Base-by-base conservation (phyloP, 805 yeast species). In the Hanseniaspora valbyensis region DNA sequence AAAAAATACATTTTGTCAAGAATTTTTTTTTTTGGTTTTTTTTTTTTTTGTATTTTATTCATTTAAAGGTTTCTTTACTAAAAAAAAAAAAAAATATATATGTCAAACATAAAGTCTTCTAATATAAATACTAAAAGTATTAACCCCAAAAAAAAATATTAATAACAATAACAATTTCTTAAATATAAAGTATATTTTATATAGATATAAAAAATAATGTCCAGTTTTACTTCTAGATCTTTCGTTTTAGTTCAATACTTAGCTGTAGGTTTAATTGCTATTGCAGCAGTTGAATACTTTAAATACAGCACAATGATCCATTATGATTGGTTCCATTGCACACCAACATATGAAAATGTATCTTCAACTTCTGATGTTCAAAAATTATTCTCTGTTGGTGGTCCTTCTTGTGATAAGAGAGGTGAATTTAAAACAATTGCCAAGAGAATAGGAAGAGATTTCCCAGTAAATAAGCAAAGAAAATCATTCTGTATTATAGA, bases 261-360 rank as follows among this genome's bases (percentile, higher is more conserved):
- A 2, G 10, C 58, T 9, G 43, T 61, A 12, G 61, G 67, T 10
- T 53, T 69, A 7, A 54, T 56, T 1, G 52, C 69, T 3, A 63
- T 69, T 45, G 73, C 67, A 2, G 72, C 65, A 4, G 71, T 67
- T 2, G 73, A 70, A 54, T 70, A 68, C 53, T 70, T 70, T 60
- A 70, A 70, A 54, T 68, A 66, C 48, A 55, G 66, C 18, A 69
- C 73, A 2, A 63, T 60, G 53, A 58, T 61, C 32, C 63, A 69
- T 53, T 70, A 70, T 50, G 73, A 70, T 26, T 69, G 71, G 72
- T 67, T 70, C 56, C 74, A 70, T 50, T 70, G 74, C 53, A 69
- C 72, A 12, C 66, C 71, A 13, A 50, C 56, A 6, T 54, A 59
- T 9, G 60, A 61, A 22, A 49, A 55, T 14, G 42, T 59, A 12